Conservation (phyloP, 169 alveolate species). For the Plasmodium knowlesi region DNA sequence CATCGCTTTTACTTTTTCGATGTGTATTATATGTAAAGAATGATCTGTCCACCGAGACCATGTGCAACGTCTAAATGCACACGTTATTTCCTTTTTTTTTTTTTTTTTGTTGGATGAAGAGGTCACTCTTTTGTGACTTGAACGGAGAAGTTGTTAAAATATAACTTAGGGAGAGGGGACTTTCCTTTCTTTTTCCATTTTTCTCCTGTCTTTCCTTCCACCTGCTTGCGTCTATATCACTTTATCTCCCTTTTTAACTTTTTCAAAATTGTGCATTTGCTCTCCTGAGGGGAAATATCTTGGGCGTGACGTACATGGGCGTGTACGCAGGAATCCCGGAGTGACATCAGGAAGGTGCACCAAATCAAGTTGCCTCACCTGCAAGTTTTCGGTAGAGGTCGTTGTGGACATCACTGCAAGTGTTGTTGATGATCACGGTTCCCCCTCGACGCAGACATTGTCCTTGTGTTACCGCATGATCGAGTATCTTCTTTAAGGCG, state of each 20-base stretch:
- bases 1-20: not conserved
- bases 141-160: constrained; percentile 6
- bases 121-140: not conserved
- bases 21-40: not conserved
- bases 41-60: not conserved
- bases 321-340: not conserved
- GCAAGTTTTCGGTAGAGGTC: not conserved
- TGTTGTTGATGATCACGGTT: not conserved
- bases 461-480: not conserved
- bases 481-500: not conserved
- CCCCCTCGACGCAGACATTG: not conserved
- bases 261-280: not conserved
- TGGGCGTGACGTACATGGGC: not conserved
- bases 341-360: not conserved
- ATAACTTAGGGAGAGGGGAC: not conserved
- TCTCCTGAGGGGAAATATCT: not conserved
- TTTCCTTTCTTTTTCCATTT: not conserved
- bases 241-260: not conserved
- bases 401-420: not conserved
- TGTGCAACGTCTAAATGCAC: not conserved
- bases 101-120: not conserved
- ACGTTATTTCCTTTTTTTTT: not conserved
- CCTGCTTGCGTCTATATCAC: not conserved
- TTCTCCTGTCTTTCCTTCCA: not conserved
- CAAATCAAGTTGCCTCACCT: not conserved